Conservation (phyloP, 805 yeast species). For the Candida insectalens region DNA sequence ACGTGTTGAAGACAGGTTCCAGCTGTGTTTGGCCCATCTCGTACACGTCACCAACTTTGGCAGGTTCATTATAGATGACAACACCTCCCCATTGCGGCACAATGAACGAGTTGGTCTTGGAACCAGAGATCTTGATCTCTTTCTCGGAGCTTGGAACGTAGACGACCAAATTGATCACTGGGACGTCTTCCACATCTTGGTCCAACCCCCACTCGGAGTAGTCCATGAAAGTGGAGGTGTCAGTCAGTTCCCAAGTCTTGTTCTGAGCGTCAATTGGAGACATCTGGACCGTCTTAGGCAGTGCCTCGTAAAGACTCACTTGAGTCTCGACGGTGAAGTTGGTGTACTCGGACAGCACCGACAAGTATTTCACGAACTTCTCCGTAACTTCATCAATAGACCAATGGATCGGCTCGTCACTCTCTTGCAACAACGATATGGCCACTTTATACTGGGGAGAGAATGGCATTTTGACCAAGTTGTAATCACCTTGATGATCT, state of each 20-base stretch:
- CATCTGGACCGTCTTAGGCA: constrained; percentile 17
- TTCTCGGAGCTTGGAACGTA: constrained; percentile 48
- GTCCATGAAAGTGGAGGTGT: constrained; percentile 70
- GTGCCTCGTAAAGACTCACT: constrained; percentile 55
- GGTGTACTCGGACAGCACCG: constrained; percentile 41
- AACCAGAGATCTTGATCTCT: constrained; percentile 35
- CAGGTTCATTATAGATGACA: constrained; percentile 33
- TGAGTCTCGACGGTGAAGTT: constrained; percentile 75
- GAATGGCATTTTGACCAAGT: constrained; percentile 38
- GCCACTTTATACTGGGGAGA: constrained; percentile 68
- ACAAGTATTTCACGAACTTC: constrained; percentile 44
- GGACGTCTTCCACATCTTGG: constrained; percentile 40
- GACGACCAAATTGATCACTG: constrained; percentile 60
- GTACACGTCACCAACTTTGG: constrained; percentile 3
- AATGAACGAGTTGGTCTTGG: constrained; percentile 46
- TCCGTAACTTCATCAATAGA: constrained; percentile 36
- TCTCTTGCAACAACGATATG: constrained; percentile 64
- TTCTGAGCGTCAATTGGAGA: constrained; percentile 17
- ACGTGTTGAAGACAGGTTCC: constrained; percentile 50
- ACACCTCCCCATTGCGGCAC: constrained; percentile 93
- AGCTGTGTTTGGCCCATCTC: constrained; percentile 28
- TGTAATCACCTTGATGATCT: constrained; percentile 13
- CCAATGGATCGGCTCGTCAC: constrained; percentile 63
- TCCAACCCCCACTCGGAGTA: constrained; percentile 74
- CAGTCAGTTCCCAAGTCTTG: constrained; percentile 29